A percentile compares a stretch with the other conserved stretches of the same genome.
phyloP scores from a whole-genome alignment of 140 eudicot species.

The Erigeron philadelphicus region DNA sequence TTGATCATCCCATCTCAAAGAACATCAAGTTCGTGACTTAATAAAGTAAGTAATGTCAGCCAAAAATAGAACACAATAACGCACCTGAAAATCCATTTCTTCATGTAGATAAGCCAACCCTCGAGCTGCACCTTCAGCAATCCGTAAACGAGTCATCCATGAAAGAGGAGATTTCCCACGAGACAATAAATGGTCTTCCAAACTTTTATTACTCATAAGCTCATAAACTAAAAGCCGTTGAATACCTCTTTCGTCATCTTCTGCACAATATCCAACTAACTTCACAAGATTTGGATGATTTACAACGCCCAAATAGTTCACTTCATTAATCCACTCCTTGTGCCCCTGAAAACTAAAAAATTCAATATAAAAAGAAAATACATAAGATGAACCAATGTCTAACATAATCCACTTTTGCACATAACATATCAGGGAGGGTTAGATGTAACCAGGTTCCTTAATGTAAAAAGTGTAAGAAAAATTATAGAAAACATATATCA shows the following conservation, averaged over 20 bases:
- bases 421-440: not conserved
- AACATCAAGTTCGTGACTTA: constrained; percentile 1
- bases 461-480: too few species aligned
- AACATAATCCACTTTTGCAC: not conserved
- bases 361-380: constrained; percentile 27
- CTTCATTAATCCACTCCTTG: constrained; percentile 92
- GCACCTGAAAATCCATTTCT: constrained; percentile 97
- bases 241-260: constrained; percentile 91
- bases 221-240: constrained; percentile 85
- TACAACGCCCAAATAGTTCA: constrained; percentile 70
- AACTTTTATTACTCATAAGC: constrained; percentile 71
- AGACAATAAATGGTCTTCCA: constrained; percentile 71
- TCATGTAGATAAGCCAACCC: constrained; percentile 89
- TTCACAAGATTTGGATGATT: constrained; percentile 87
- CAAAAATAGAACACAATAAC: constrained; percentile 3
- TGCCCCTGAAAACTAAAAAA: constrained; percentile 91
- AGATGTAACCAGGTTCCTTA: too few species aligned
- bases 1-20: not conserved
- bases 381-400: constrained; percentile 27
- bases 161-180: constrained; percentile 58
- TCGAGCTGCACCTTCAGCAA: constrained; percentile 95
- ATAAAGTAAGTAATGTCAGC: constrained; percentile 1
- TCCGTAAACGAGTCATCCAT: constrained; percentile 66
- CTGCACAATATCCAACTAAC: constrained; percentile 87
- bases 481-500: too few species aligned